phyloP scores from a whole-genome alignment of 768 basidiomycete genomes.

The Thelephora ganbajun region DNA sequence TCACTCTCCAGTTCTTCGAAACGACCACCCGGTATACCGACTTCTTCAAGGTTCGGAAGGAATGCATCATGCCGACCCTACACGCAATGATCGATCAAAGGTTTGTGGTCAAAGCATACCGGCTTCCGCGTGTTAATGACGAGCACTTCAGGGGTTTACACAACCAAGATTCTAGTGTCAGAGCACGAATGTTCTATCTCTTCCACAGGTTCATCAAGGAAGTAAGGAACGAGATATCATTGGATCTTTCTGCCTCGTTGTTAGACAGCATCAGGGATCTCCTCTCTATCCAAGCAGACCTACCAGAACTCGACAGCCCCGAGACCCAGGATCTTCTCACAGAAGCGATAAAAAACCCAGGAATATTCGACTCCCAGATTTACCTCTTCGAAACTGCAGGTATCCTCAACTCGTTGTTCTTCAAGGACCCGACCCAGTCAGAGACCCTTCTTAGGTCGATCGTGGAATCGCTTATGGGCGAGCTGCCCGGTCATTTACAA shows the following conservation, averaged over 20 bases:
- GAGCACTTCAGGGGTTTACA: conserved; percentile 61
- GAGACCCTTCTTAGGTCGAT: conserved; percentile 57
- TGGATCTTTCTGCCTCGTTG: conserved; percentile 55
- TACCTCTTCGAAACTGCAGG: conserved; percentile 92
- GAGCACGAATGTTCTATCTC: conserved; percentile 78
- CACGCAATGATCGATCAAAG: conserved; percentile 77
- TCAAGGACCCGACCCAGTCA: conserved; percentile 52
- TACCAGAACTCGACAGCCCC: conserved; percentile 64
- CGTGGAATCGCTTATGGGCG: conserved; percentile 70
- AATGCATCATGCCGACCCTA: conserved; percentile 75
- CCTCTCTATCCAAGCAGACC: conserved; percentile 55
- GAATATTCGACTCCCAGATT: conserved; percentile 76
- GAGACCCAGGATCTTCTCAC: conserved; percentile 57
- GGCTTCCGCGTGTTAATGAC: conserved; percentile 1
- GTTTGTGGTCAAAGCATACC: conserved; percentile 23
- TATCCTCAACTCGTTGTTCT: conserved; percentile 66
- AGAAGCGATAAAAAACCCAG: conserved; percentile 65
- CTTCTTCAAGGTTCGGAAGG: conserved; percentile 90
- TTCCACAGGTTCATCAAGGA: conserved; percentile 89
- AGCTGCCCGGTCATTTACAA: conserved; percentile 44
- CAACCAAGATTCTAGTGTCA: conserved; percentile 51
- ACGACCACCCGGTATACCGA: conserved; percentile 84
- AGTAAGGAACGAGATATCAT: conserved; percentile 59
- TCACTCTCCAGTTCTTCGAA: conserved; percentile 87
- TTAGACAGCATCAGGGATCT: conserved; percentile 67